A percentile compares a stretch with the other conserved stretches of the same genome.
Evolutionary conservation across 306 rosid genomes (phyloP).

Genomic region (Herpetospermum pedunculosum): DNA sequence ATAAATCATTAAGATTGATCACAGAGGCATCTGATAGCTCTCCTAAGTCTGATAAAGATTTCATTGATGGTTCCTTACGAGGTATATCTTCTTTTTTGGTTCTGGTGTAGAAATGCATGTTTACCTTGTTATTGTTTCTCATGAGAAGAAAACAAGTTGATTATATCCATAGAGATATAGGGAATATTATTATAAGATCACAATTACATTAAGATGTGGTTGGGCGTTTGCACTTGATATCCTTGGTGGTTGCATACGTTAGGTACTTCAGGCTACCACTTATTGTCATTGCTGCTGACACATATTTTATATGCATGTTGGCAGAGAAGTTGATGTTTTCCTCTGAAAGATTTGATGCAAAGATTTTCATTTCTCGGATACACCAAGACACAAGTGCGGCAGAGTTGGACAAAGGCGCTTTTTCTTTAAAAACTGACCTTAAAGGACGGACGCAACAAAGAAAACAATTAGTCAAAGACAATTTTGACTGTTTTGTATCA

Average conservation of each 20-base stretch:
- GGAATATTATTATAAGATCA: neutral
- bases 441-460: slow-evolving; percentile 87
- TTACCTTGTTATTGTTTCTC: neutral
- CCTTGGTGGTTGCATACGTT: slow-evolving; percentile 2
- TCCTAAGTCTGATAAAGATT: slow-evolving; percentile 45
- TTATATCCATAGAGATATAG: neutral
- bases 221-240: neutral
- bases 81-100: slow-evolving; percentile 39
- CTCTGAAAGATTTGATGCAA: slow-evolving; percentile 87
- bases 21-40: slow-evolving; percentile 55
- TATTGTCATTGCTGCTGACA: slow-evolving; percentile 15
- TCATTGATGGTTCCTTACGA: slow-evolving; percentile 49
- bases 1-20: slow-evolving; percentile 69
- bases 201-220: neutral
- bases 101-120: neutral
- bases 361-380: slow-evolving; percentile 76
- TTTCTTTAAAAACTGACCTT: slow-evolving; percentile 77
- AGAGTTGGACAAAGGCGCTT: slow-evolving; percentile 84
- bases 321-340: slow-evolving; percentile 85
- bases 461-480: slow-evolving; percentile 93
- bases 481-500: slow-evolving; percentile 96
- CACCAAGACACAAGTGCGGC: slow-evolving; percentile 71
- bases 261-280: slow-evolving; percentile 5
- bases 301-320: slow-evolving; percentile 19
- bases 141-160: neutral